Evolutionary conservation across 1,284 basidiomycete genomes (phyloP).

Genomic region (Boletus hoseneyae): DNA sequence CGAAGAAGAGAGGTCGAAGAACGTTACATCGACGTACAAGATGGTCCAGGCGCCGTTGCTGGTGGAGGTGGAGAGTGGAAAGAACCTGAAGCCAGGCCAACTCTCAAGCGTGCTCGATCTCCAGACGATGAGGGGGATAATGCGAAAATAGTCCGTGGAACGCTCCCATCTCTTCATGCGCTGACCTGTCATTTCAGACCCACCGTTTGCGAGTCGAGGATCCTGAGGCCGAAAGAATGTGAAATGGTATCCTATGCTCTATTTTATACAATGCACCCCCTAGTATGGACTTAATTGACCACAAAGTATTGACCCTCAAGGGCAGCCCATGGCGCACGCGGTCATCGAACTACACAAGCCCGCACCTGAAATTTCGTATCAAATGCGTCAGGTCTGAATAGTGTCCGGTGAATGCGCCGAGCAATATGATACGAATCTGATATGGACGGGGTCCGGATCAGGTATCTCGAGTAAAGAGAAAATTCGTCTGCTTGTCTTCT

Average conservation of each 20-base stretch:
- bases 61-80: constrained; percentile 86
- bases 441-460: constrained; percentile 51
- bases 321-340: neutral
- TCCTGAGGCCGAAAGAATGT: constrained; percentile 66
- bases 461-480: constrained; percentile 45
- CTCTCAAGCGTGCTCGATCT: constrained; percentile 64
- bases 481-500: constrained; percentile 39
- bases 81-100: constrained; percentile 45
- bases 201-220: constrained; percentile 60
- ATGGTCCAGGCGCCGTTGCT: constrained; percentile 77
- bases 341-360: constrained; percentile 60
- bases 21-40: constrained; percentile 83
- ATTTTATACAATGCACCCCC: constrained; percentile 14
- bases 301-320: constrained; percentile 5
- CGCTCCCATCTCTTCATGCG: neutral
- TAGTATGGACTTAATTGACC: constrained; percentile 9
- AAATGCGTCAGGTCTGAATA: constrained; percentile 39
- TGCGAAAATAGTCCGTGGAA: constrained; percentile 47
- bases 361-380: constrained; percentile 44
- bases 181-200: constrained; percentile 31
- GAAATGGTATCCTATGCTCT: constrained; percentile 22
- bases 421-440: constrained; percentile 68
- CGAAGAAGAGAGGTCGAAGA: constrained; percentile 82
- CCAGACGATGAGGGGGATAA: constrained; percentile 67
- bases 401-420: constrained; percentile 58